These are phyloP conservation scores for Tulasnella sp. DNA, from an alignment of 768 basidiomycete genomes.

Conservation along the genomic window DNA sequence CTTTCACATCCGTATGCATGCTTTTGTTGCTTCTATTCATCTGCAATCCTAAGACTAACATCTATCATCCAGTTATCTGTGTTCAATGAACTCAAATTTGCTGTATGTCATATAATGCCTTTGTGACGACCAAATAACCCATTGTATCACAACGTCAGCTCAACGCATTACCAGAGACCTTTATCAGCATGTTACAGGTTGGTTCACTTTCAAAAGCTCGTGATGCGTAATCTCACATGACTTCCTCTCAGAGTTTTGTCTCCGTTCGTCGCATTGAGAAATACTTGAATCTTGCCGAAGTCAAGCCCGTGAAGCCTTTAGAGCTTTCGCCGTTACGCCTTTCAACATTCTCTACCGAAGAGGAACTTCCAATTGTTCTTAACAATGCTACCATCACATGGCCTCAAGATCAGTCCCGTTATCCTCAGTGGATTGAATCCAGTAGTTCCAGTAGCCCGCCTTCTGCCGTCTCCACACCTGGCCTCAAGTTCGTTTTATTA, in stretches of 20 bases:
- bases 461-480: slow-evolving; percentile 57
- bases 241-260: slow-evolving; percentile 45
- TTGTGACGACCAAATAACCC: not conserved
- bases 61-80: slow-evolving; percentile 36
- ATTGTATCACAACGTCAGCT: slow-evolving; percentile 28
- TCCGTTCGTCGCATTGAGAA: slow-evolving; percentile 84
- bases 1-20: slow-evolving; percentile 44
- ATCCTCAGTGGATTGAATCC: too few relatives aligned
- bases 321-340: slow-evolving; percentile 49
- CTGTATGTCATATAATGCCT: not conserved
- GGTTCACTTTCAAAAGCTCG: slow-evolving; percentile 11
- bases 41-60: not conserved
- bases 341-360: too few relatives aligned
- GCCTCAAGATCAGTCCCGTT: slow-evolving; percentile 77
- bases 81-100: slow-evolving; percentile 78
- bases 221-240: not conserved
- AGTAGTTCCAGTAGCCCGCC: slow-evolving; percentile 31
- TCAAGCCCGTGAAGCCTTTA: slow-evolving; percentile 45
- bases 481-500: slow-evolving; percentile 64
- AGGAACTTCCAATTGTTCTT: slow-evolving; percentile 48
- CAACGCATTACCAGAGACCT: slow-evolving; percentile 77
- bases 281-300: slow-evolving; percentile 64
- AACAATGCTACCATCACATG: slow-evolving; percentile 81
- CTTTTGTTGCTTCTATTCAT: not conserved
- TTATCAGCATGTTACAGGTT: slow-evolving; percentile 79